Conservation (phyloP, 106 monocot species). For the Apostasia ramifera region DNA sequence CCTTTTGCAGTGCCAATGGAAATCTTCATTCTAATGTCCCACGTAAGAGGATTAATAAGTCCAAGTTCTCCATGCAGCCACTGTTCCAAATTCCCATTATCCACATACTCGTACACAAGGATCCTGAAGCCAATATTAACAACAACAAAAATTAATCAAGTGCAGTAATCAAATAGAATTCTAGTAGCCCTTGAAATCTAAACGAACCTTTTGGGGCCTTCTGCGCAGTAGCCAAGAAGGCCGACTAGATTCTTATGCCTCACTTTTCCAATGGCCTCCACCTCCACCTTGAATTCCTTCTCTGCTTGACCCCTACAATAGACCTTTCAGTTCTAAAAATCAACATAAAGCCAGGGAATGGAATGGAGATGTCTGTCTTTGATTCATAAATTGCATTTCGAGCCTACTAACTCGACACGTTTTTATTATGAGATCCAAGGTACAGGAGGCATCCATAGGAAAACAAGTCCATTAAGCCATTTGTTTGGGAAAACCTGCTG, state of each 20-base stretch:
- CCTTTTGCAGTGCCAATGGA: slow-evolving; percentile 89
- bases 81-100: slow-evolving; percentile 87
- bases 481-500: too few relatives aligned
- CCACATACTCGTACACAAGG: slow-evolving; percentile 89
- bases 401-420: too few relatives aligned
- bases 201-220: slow-evolving; percentile 61
- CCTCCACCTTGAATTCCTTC: slow-evolving; percentile 92
- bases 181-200: background rate
- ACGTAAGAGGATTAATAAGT: slow-evolving; percentile 45
- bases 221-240: slow-evolving; percentile 72
- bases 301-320: slow-evolving; percentile 79
- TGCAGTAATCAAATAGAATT: background rate
- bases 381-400: too few relatives aligned
- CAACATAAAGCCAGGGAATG: background rate
- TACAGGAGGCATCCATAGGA: too few relatives aligned
- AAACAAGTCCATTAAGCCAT: too few relatives aligned
- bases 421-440: too few relatives aligned
- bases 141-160: background rate
- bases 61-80: slow-evolving; percentile 86
- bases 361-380: too few relatives aligned
- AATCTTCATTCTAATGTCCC: slow-evolving; percentile 91
- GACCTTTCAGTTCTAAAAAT: background rate
- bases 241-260: slow-evolving; percentile 94
- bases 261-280: slow-evolving; percentile 90
- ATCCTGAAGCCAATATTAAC: slow-evolving; percentile 38